Percentiles rank a stretch among this genome's conserved stretches.
Evolutionary conservation across 768 basidiomycete genomes (phyloP).

Genomic region (Boletus vermiculosoides): DNA sequence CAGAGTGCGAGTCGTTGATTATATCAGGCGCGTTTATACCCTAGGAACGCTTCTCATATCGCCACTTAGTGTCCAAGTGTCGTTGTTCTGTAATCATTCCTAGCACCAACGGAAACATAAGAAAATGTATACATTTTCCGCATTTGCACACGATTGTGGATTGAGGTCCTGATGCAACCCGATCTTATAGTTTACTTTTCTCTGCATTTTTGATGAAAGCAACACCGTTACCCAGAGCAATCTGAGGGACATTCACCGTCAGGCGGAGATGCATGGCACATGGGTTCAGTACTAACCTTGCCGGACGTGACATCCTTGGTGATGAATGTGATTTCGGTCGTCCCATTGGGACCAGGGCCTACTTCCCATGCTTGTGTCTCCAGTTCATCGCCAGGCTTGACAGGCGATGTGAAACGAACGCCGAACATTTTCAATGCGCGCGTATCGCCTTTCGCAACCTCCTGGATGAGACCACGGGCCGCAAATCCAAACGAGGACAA

Average conservation of each 20-base stretch:
- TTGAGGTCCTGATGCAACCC: neutral
- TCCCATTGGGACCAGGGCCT: conserved; percentile 59
- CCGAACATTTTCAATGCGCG: conserved; percentile 65
- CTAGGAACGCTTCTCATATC: no score
- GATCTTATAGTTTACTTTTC: conserved; percentile 42
- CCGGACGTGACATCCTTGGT: conserved; percentile 60
- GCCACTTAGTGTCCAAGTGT: no score
- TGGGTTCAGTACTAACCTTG: conserved; percentile 41
- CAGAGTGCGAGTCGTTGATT: no score
- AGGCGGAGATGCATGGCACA: neutral
- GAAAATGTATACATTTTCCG: no score
- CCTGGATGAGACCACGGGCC: conserved; percentile 70
- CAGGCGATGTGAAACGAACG: conserved; percentile 78
- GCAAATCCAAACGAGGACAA: conserved; percentile 80
- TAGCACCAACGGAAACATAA: no score
- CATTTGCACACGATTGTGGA: no score
- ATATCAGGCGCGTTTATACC: no score
- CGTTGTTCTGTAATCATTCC: no score
- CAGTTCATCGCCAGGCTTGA: conserved; percentile 77
- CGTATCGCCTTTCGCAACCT: conserved; percentile 59
- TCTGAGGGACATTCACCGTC: conserved; percentile 26
- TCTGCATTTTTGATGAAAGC: conserved; percentile 59
- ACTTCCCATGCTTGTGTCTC: conserved; percentile 82
- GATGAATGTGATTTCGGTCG: conserved; percentile 56
- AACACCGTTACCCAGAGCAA: conserved; percentile 58